Evolutionary conservation across 495 filamentous ascomycete genomes (phyloP), one percentile per base, ranked within the genome.

Genomic region (Podospora bellae-mahoneyi): DNA sequence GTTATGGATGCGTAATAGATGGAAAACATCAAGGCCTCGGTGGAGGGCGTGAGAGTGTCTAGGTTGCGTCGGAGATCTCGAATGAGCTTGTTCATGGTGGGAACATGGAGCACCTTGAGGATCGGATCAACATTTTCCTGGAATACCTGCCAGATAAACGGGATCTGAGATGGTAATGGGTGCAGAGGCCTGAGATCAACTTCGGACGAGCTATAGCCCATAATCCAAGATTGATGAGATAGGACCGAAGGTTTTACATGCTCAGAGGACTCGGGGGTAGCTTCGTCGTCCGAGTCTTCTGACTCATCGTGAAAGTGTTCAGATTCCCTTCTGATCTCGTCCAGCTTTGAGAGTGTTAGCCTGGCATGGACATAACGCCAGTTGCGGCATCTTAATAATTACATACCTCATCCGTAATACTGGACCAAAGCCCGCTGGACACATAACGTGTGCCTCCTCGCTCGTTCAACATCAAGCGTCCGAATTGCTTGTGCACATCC

Each of bases 351-450:
- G 2, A 10, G 18, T 23, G 65, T 73, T 28, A 74, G 67, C 70
- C 65, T 39, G 18, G 23, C 23, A 23, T 23, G 23, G 23, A 23
- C 23, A 23, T 23, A 23, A 23, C 23, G 1, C 23, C 23, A 23
- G 23, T 23, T 23, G 23, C 1, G 23, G 23, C 23, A 23, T 23
- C 23, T 23, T 23, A 23, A 23, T 23, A 23, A 23, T 23, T 23
- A 20, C 66, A 27, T 69, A 72, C 92, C 86, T 97, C 92, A 67
- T 94, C 91, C 62, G 88, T 91, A 58, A 97, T 81, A 69, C 86
- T 92, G n/a, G 90, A 88, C 94, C 93, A 97, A 63, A 97, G 91
- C 18, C 88, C 89, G 78, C 90, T 94, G 76, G 91, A 94, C 67
- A 97, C 89, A 78, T 97, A 97, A 74, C 92, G 84, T 71, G 88